Evolutionary conservation across 768 basidiomycete species (phyloP), one percentile per base, ranked within the genome.

Genomic region (Termitomyces sp.): DNA sequence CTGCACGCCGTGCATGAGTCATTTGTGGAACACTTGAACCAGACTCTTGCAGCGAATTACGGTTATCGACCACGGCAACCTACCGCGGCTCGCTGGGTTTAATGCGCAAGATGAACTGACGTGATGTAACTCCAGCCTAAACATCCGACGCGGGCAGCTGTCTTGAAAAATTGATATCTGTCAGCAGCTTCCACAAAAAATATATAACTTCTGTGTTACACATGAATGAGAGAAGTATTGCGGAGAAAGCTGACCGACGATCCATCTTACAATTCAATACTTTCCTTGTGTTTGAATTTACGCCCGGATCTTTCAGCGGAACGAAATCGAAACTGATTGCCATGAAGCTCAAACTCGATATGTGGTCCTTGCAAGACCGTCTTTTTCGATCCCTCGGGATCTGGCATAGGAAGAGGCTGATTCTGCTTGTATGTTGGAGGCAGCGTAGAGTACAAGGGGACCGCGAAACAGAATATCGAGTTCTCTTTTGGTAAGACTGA

Each of bases 281-380:
- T 90, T 68, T 89, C 89, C 68, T 93, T 93, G 61, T 85, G 83
- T 71, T 95, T 95, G 70, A 94, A 95, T 70, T 94, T 95, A 59
- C 84, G 75, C 14, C 85, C 87, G 0, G 91, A 89, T 6, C 93
- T 79, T 57, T 95, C 93, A 6, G 87, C 84, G 14, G 91, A 81
- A 20, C 91, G 82, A 73, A 90, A 94, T 47, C 87, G 78, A 70
- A 95, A 93, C 65, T 94, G 89, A 67, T 91, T 93, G 2, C 93
- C 93, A 66, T 90, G 85, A 1, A 96, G 76, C 60, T 93, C 87
- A 65, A 95, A 86, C 61, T 84, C 82, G 32, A 91, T 79, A 61
- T 88, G 78, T 0, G 89, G 84, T 6, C 63, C 69, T 58, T 90
- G 85, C 20, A 85, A 68, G 7, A 90, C 87, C 1, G 86, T 90